Conservation (phyloP, 257 asterid genomes). For the Petrea volubilis region DNA sequence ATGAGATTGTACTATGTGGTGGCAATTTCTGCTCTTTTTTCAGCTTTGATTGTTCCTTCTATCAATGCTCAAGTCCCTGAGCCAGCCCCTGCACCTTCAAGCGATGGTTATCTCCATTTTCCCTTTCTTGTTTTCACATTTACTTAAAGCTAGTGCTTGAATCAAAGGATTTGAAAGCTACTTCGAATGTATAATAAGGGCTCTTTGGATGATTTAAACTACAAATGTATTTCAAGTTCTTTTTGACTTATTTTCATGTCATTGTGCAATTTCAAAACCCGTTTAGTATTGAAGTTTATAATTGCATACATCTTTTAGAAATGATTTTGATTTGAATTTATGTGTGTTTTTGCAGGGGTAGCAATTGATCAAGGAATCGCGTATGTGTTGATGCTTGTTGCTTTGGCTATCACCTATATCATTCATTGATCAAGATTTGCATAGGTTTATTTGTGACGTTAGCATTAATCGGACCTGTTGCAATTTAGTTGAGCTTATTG, state of each 20-base stretch:
- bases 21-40: conserved; percentile 35
- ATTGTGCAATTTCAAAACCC: not conserved
- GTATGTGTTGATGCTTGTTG: conserved; percentile 53
- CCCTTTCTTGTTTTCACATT: not conserved
- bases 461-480: not conserved
- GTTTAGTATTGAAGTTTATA: not conserved
- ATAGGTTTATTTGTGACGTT: not conserved
- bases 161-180: not conserved
- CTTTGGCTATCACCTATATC: conserved; percentile 59
- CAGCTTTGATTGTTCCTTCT: conserved; percentile 44
- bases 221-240: no score
- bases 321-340: not conserved
- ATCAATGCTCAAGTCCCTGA: conserved; percentile 45
- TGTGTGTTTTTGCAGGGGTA: conserved; percentile 39
- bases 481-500: conserved; percentile 12
- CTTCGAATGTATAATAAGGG: not conserved
- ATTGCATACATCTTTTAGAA: no score
- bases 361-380: conserved; percentile 65
- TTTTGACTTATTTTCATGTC: not conserved
- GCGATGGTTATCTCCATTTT: conserved; percentile 36
- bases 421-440: conserved; percentile 35
- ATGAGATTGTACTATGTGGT: conserved; percentile 34
- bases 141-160: not conserved
- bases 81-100: conserved; percentile 59
- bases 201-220: no score